Base-by-base conservation (phyloP, 1,284 basidiomycete genomes). In the Fomitopsis schrenkii region DNA sequence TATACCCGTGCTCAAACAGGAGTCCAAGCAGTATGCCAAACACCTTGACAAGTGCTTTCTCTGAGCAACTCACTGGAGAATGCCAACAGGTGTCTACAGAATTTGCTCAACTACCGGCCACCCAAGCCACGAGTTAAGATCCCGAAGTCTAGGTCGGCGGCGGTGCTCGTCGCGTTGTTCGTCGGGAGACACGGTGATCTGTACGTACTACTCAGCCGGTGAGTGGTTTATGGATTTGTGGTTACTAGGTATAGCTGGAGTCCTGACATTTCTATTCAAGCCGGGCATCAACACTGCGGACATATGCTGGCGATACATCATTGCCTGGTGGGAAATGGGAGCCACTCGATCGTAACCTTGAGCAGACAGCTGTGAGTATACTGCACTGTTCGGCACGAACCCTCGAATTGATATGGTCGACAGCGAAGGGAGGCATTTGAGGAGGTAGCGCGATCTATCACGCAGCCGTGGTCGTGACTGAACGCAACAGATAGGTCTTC, bases 311-410 rank as follows among this genome's bases (percentile, higher is more conserved):
- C 0, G 93, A 95, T 72, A 95, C 93, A 0, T 88, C 91, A 1
- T 74, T 95, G 4, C 93, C 93, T 0, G 93, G 93, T 4, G 93
- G 93, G 0, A 93, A 88, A 69, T 81, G 87, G 19, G 93, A 95
- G 33, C 77, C 78, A 1, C 79, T 77, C 22, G 93, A 95, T 71
- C 72, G 70, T 64, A 85, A 82, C 46, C 76, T 87, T 14, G 93
- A 94, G 71, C 88, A 88, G 63, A 90, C 93, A 1, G 93, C 93
- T 19, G 92, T 94, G 73, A 67, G 87, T 78, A 40, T 10, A 2
- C 40, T n/a, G 5, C 1, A 10, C 48, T 22, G 36, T 7, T 53
- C 19, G 28, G 7, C 30, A 33, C 26, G 10, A 12, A 30, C 10
- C 3, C 3, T 15, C 9, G 15, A 30, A 36, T n/a, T 59, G 33